Evolutionary conservation across 2,329 filamentous ascomycete genomes (phyloP), one percentile per base, ranked within the genome.

Genomic region (Diaporthe batatas): DNA sequence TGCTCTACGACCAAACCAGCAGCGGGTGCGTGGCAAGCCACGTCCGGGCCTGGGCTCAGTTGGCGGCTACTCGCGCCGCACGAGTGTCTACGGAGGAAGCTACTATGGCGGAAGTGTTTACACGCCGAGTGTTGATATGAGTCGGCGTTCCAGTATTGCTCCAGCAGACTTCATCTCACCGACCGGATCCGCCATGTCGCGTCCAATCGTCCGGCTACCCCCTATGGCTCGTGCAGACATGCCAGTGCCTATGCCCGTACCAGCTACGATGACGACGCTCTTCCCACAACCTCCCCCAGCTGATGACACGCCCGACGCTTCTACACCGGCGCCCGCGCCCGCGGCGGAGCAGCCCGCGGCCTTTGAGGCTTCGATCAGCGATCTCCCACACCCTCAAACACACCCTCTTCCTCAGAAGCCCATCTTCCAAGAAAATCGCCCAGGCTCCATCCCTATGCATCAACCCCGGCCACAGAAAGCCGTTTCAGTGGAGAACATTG

Each of bases 401-500:
- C 87, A 90, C 76, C 87, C 87, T 32, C 86, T 90, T 32, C 89
- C 87, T 18, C 88, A 89, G 78, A 90, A 88, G 79, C 89, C 89
- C 36, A 81, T 83, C 25, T 87, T 89, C 81, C 86, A 89, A 76
- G 89, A 91, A 79, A 90, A 86, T 76, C 84, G 86, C 55, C 82
- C 86, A 6, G 85, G 81, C 75, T 81, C 73, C n/a, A 85, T 89
- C 76, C 89, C 94, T 0, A 98, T 98, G 91, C 94, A 98, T 80
- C 96, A 98, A 81, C 96, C 96, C 72, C 92, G 94, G 68, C 96
- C 96, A 11, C 95, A 98, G 82, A 98, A 98, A 86, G 89, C 95
- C 7, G 94, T 98, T 42, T 98, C 95, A 12, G 91, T 98, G 73
- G 94, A 94, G 72, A 95, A 94, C 78, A 98, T 98, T 77, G 96